Evolutionary conservation across 768 basidiomycete species (phyloP), one percentile per base, ranked within the genome.

Genomic region (Mycena galopus): DNA sequence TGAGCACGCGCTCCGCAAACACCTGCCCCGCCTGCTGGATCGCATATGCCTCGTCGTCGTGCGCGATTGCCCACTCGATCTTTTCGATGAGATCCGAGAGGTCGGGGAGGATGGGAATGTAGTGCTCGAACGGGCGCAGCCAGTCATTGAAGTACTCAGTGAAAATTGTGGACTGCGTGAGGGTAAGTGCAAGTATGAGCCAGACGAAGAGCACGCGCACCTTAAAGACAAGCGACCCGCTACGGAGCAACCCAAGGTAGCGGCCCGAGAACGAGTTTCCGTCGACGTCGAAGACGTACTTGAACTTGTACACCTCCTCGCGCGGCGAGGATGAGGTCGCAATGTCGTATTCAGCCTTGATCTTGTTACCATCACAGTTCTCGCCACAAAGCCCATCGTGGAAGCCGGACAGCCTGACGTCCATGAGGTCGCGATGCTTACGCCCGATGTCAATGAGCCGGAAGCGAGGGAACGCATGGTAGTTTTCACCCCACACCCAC

Each of bases 61-160:
- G 61, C 30, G 55, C 37, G 37, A 44, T 32, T 29, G 72, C 72
- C 72, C 72, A 73, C 32, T 65, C 67, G 47, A 73, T 25, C 67
- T 68, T 68, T 67, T 68, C 72, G 11, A 69, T 67, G 72, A 73
- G 72, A 37, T 73, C 72, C 12, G 72, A 73, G 32, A 73, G 67
- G 58, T 73, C 72, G 17, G 72, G 72, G 29, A 68, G 62, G 30
- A 73, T 32, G 23, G 72, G 72, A 39, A 73, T 69, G 58, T 64
- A 73, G 67, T 73, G 72, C 39, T 73, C 72, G 62, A 65, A 73
- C 57, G 67, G 72, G 35, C 57, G 62, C 42, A 73, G 63, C 72
- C 72, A 73, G 72, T 73, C 67, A 57, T 69, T 65, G 58, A 73
- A 73, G 57, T 68, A 73, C n/a, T 73, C 72, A 14, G 47, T 35